Base-by-base conservation (phyloP, 1,139 yeast species). In the Debaryomyces subglobosus region DNA sequence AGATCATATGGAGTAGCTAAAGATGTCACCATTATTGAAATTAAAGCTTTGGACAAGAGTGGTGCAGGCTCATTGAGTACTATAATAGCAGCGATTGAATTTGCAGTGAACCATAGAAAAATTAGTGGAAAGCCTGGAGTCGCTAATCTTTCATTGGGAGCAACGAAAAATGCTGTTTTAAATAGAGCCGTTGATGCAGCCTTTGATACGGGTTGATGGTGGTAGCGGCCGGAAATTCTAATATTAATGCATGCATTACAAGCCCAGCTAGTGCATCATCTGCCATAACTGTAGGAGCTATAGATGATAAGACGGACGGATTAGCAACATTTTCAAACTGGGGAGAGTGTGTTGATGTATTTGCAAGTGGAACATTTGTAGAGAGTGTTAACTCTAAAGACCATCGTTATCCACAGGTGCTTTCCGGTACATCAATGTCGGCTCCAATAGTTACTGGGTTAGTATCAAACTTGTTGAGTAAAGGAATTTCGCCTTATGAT, bases 361-460 rank as follows among this genome's bases (percentile, higher is more conserved):
- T 88, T 68, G 91, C 96, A 0, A 81, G 94, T 39, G 97, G 97
- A 0, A 87, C 86, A 0, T 72, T 74, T 42, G 85, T 91, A 2
- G 68, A 63, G 46, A 82, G 85, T 58, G 77, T 79, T 10, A 64
- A 69, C 43, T 68, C 62, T 9, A 50, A 48, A 16, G 61, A 62
- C 42, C 40, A 50, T 23, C 52, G 49, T 10, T 44, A 53, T 3
- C 71, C 82, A 1, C 79, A 72, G 41, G 57, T 64, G 4, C 75
- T 85, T 52, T 84, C 95, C 1, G 97, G 97, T 0, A 90, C 97
- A 0, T 89, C 96, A 0, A 89, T 89, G 90, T 84, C 96, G 0
- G 77, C 96, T 1, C 97, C 97, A 0, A 74, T 84, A 1, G 87
- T 89, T 5, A 76, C 94, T 0, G 97, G 97, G 0, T 59, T 88